Evolutionary conservation across 495 filamentous ascomycete species (phyloP).

Genomic region (Lindgomyces ingoldianus): DNA sequence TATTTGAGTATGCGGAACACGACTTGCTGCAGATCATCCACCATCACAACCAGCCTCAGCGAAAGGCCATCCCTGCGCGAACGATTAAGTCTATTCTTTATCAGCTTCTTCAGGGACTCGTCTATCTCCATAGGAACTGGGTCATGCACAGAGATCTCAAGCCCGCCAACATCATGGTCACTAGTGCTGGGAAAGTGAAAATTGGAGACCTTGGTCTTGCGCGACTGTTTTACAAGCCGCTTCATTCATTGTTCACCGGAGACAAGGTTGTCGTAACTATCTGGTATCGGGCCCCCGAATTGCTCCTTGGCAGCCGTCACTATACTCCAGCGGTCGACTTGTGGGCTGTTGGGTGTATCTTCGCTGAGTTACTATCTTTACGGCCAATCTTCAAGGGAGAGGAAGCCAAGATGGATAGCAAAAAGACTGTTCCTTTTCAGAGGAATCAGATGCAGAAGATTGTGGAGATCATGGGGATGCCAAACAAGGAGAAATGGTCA

Average conservation of each 20-base stretch:
- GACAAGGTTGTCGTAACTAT: slow-evolving; percentile 99
- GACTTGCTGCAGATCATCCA: slow-evolving; percentile 98
- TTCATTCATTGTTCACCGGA: slow-evolving; percentile 85
- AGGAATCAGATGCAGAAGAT: slow-evolving; percentile 99
- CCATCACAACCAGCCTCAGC: slow-evolving; percentile 85
- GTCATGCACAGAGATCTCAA: slow-evolving; percentile 96
- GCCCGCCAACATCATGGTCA: slow-evolving; percentile 99
- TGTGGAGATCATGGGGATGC: slow-evolving; percentile 89
- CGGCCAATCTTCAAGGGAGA: slow-evolving; percentile 98
- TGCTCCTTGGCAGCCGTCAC: slow-evolving; percentile 85
- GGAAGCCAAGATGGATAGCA: slow-evolving; percentile 97
- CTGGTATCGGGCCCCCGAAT: slow-evolving; percentile 96
- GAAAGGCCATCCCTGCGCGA: slow-evolving; percentile 80
- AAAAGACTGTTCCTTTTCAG: slow-evolving; percentile 96
- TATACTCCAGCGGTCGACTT: slow-evolving; percentile 96
- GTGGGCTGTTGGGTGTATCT: slow-evolving; percentile 98
- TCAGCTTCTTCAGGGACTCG: slow-evolving; percentile 88
- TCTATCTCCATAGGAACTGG: slow-evolving; percentile 96
- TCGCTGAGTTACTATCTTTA: slow-evolving; percentile 87
- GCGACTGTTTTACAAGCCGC: slow-evolving; percentile 87
- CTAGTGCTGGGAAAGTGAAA: slow-evolving; percentile 81
- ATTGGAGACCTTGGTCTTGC: slow-evolving; percentile 93
- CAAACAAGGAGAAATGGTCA: slow-evolving; percentile 87
- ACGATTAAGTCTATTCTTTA: slow-evolving; percentile 92
- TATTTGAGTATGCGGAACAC: slow-evolving; percentile 98